These are phyloP conservation scores for Volvariella surrecta DNA, from an alignment of 1,284 basidiomycete species.

Conservation along the genomic window DNA sequence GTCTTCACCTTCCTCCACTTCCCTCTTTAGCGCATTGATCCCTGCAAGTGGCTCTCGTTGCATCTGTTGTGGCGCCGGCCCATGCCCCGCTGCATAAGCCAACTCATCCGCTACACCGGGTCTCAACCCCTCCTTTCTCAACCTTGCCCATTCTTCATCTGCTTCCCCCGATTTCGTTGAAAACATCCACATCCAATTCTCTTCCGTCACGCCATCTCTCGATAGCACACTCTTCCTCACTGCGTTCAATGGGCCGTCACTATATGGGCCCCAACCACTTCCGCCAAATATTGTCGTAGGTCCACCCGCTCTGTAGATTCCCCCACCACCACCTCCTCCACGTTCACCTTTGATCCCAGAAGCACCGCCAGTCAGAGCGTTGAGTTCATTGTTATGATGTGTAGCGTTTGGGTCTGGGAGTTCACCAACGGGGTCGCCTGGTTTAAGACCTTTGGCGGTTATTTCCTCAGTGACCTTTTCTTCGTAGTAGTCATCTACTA, in stretches of 20 bases:
- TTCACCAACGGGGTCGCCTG: constrained; percentile 73
- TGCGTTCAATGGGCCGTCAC: constrained; percentile 73
- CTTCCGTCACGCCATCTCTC: constrained; percentile 68
- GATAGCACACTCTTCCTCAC: constrained; percentile 65
- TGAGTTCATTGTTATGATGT: constrained; percentile 35
- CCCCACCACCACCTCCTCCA: constrained; percentile 33
- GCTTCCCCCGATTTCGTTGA: constrained; percentile 57
- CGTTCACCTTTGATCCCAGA: constrained; percentile 28
- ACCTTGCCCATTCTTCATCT: constrained; percentile 54
- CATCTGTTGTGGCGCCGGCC: constrained; percentile 15
- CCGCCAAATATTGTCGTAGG: constrained; percentile 84
- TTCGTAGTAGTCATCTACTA: constrained; percentile 95
- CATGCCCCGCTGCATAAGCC: constrained; percentile 20
- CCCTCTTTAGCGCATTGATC: constrained; percentile 13
- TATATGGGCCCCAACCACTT: constrained; percentile 76
- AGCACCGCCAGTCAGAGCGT: constrained; percentile 28
- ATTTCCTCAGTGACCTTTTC: constrained; percentile 69
- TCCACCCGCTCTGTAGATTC: constrained; percentile 76
- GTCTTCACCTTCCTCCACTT: constrained; percentile 14
- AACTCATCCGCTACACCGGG: constrained; percentile 24
- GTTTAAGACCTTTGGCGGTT: constrained; percentile 59
- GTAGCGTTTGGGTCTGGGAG: constrained; percentile 58
- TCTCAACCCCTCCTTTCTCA: constrained; percentile 50
- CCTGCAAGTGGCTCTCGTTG: constrained; percentile 17
- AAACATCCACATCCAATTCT: constrained; percentile 86